These are phyloP conservation scores for Hygrophoropsis aurantiaca DNA, from an alignment of 768 basidiomycete genomes.

Conservation along the genomic window DNA sequence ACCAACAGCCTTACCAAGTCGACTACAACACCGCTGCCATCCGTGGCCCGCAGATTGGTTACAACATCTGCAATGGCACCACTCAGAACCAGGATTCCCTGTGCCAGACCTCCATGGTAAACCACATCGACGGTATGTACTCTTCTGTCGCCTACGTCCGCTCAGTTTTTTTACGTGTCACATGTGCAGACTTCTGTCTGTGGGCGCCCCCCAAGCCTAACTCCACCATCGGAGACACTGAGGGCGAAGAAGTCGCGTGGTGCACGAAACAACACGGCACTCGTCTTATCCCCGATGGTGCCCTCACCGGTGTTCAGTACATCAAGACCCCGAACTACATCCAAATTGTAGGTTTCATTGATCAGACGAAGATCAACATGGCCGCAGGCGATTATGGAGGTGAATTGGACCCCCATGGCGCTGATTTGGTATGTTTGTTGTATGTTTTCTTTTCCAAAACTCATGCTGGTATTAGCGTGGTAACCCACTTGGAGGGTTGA, in stretches of 20 bases:
- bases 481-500: slow-evolving; percentile 67
- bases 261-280: slow-evolving; percentile 76
- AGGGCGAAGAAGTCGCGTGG: slow-evolving; percentile 73
- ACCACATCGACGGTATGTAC: slow-evolving; percentile 50
- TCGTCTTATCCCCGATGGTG: slow-evolving; percentile 67
- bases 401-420: slow-evolving; percentile 72
- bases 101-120: slow-evolving; percentile 72
- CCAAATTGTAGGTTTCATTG: slow-evolving; percentile 60
- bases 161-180: slow-evolving; percentile 28
- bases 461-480: slow-evolving; percentile 47
- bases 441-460: slow-evolving; percentile 15
- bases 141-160: neutral
- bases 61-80: slow-evolving; percentile 67
- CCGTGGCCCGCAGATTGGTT: slow-evolving; percentile 63
- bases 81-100: slow-evolving; percentile 59
- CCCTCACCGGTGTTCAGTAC: slow-evolving; percentile 64
- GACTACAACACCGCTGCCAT: slow-evolving; percentile 35
- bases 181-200: slow-evolving; percentile 61
- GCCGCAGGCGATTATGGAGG: slow-evolving; percentile 57
- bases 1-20: slow-evolving; percentile 53
- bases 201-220: slow-evolving; percentile 58
- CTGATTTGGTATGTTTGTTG: slow-evolving; percentile 43
- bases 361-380: slow-evolving; percentile 60
- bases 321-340: slow-evolving; percentile 59
- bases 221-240: slow-evolving; percentile 60